Percentiles rank a stretch among this genome's conserved stretches.
phyloP scores from a whole-genome alignment of 176 grass and related monocot species.

The Elymus sibiricus region DNA sequence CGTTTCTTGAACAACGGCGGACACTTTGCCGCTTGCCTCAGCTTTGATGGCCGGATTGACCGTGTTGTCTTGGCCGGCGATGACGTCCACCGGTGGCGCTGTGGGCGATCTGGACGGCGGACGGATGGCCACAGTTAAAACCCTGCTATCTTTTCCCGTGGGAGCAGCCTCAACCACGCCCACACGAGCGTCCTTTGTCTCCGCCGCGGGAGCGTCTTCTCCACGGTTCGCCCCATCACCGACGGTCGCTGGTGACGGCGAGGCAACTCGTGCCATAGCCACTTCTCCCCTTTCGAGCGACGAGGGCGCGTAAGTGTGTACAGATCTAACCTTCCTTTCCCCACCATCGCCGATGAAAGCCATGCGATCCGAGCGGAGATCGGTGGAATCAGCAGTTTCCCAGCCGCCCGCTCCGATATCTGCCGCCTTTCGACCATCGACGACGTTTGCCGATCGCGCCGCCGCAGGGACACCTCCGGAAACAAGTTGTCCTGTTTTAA shows the following conservation, averaged over 20 bases:
- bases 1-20: not conserved
- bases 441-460: not conserved
- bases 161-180: not conserved
- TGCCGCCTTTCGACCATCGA: not conserved
- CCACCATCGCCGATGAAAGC: not conserved
- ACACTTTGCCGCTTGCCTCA: not conserved
- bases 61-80: not conserved
- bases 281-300: not conserved
- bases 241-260: not conserved
- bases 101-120: not conserved
- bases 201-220: not conserved
- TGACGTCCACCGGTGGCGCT: not conserved
- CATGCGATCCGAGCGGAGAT: not conserved
- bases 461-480: not conserved
- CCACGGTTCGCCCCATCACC: not conserved
- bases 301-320: not conserved
- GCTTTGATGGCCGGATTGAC: no score
- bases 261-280: not conserved
- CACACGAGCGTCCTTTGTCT: not conserved
- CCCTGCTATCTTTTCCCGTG: not conserved
- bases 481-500: not conserved
- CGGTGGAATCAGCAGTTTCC: not conserved
- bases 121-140: not conserved
- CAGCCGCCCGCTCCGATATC: not conserved
- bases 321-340: not conserved